Percentiles rank a stretch among this genome's conserved stretches.
These are phyloP conservation scores for Nicotiana noctiflora DNA, from an alignment of 257 asterid genomes.

Conservation along the genomic window DNA sequence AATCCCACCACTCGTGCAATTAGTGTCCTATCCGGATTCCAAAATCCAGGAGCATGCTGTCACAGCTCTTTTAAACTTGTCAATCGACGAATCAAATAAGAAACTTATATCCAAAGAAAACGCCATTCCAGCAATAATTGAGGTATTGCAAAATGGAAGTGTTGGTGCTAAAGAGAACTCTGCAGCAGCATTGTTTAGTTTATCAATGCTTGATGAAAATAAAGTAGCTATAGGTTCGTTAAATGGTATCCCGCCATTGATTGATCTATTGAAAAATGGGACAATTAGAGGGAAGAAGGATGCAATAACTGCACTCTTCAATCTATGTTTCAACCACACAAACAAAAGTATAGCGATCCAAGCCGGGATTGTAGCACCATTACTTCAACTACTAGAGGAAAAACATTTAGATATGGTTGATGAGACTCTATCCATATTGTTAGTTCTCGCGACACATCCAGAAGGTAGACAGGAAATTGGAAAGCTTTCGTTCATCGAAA, in stretches of 20 bases:
- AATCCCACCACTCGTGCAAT: constrained; percentile 51
- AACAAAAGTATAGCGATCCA: constrained; percentile 57
- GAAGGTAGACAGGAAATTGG: constrained; percentile 70
- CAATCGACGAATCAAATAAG: constrained; percentile 82
- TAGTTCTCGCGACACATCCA: constrained; percentile 42
- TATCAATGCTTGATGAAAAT: constrained; percentile 82
- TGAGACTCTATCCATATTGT: constrained; percentile 54
- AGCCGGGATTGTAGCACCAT: constrained; percentile 52
- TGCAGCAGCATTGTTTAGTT: constrained; percentile 79
- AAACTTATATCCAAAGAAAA: constrained; percentile 50
- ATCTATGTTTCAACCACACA: constrained; percentile 47
- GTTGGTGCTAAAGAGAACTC: constrained; percentile 66
- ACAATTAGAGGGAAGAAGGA: constrained; percentile 82
- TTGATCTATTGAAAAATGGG: constrained; percentile 41
- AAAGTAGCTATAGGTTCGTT: constrained; percentile 53
- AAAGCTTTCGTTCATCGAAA: constrained; percentile 50
- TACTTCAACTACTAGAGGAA: constrained; percentile 40
- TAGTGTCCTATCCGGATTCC: constrained; percentile 70
- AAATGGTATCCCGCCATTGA: constrained; percentile 69
- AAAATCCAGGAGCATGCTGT: constrained; percentile 79
- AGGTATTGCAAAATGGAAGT: constrained; percentile 49
- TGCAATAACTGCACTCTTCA: constrained; percentile 72
- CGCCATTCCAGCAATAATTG: constrained; percentile 59
- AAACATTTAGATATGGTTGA: constrained; percentile 57
- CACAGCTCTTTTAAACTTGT: constrained; percentile 70